Evolutionary conservation across 352 stramenopile genomes (phyloP).

Genomic region (Globisporangium spiculum): DNA sequence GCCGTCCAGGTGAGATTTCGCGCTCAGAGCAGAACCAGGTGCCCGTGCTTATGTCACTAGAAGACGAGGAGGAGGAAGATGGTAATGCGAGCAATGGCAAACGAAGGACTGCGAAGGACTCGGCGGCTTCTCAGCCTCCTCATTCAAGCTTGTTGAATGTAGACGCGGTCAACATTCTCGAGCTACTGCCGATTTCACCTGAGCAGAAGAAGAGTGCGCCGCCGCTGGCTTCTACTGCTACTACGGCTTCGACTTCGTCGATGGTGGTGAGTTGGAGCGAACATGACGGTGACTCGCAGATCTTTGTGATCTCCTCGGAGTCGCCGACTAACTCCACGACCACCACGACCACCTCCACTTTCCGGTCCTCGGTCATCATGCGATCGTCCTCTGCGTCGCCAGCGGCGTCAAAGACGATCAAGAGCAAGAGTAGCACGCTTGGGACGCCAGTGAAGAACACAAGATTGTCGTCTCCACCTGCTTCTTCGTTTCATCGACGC

Average conservation of each 20-base stretch:
- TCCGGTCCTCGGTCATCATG: not conserved
- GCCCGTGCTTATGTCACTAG: not conserved
- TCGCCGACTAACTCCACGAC: not conserved
- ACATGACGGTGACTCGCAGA: not conserved
- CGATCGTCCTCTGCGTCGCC: not conserved
- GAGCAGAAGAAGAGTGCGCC: not conserved
- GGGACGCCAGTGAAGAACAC: not conserved
- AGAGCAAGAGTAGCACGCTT: not conserved
- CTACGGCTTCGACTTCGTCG: not conserved
- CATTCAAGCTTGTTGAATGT: not conserved
- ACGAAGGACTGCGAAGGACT: not conserved
- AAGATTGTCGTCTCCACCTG: not conserved
- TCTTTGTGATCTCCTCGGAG: slow-evolving; percentile 5
- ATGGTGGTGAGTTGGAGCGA: not conserved
- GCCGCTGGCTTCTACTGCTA: not conserved
- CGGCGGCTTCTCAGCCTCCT: not conserved
- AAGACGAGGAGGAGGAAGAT: not conserved
- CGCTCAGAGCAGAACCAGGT: not conserved
- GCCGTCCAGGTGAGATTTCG: not conserved
- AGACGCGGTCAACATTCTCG: not conserved
- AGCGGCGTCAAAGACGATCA: not conserved
- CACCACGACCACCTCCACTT: not conserved
- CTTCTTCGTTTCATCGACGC: slow-evolving; percentile 8
- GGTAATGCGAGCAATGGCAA: not conserved
- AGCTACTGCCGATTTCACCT: not conserved